Percentiles rank a stretch among this genome's conserved stretches.
Evolutionary conservation across 2,329 filamentous ascomycete genomes (phyloP).

Genomic region (Penicillium sclerotiorum): DNA sequence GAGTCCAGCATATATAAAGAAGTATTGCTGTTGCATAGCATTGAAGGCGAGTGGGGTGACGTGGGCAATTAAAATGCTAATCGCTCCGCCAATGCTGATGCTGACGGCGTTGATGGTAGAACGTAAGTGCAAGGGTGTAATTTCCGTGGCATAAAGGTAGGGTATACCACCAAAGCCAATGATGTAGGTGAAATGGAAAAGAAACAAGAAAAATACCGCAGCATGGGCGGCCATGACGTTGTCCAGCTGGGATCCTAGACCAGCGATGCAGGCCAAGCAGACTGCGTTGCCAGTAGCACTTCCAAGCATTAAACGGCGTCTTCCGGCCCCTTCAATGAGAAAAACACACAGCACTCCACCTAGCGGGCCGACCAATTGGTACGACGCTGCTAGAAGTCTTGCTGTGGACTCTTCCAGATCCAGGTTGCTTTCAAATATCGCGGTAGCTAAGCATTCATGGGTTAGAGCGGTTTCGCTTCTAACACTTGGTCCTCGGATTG

Average conservation of each 20-base stretch:
- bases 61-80: conserved; percentile 25
- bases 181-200: conserved; percentile 28
- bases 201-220: conserved; percentile 26
- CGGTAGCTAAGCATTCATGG: conserved; percentile 12
- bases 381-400: conserved; percentile 21
- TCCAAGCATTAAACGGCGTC: conserved; percentile 21
- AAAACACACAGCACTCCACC: conserved; percentile 22
- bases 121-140: conserved; percentile 25
- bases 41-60: conserved; percentile 26
- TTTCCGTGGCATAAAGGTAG: conserved; percentile 26
- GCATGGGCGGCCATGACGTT: conserved; percentile 20
- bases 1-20: conserved; percentile 22
- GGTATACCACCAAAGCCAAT: conserved; percentile 27
- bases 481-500: accelerated
- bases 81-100: conserved; percentile 24
- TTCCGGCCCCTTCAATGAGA: conserved; percentile 20
- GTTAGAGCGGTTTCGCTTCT: not conserved
- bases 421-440: conserved; percentile 25
- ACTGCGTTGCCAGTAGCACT: conserved; percentile 22
- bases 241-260: conserved; percentile 16
- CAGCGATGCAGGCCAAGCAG: conserved; percentile 21
- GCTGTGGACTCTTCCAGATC: conserved; percentile 19
- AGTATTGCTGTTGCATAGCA: conserved; percentile 22
- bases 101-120: conserved; percentile 27
- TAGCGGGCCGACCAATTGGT: conserved; percentile 24